These are phyloP conservation scores for Gelatoporia subvermispora DNA, from an alignment of 768 basidiomycete genomes.

Conservation along the genomic window DNA sequence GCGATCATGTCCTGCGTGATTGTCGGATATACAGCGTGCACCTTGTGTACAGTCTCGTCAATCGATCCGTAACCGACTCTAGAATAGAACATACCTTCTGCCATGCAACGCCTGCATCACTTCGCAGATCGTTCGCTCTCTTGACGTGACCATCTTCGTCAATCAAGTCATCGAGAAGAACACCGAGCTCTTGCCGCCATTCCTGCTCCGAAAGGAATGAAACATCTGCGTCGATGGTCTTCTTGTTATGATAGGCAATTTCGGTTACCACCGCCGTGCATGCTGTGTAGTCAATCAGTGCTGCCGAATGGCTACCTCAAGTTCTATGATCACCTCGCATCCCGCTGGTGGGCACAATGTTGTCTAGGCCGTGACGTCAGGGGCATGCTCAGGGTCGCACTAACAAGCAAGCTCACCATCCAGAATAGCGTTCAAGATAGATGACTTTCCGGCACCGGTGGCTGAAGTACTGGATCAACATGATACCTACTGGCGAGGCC, in stretches of 20 bases:
- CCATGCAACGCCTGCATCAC: conserved; percentile 61
- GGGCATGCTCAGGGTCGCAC: background rate
- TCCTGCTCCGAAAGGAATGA: conserved; percentile 52
- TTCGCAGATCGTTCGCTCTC: conserved; percentile 48
- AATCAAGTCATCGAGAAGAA: conserved; percentile 53
- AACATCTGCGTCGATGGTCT: conserved; percentile 54
- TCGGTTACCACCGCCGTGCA: conserved; percentile 67
- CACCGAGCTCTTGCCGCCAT: conserved; percentile 51
- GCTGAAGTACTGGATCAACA: conserved; percentile 27
- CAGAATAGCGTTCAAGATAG: conserved; percentile 55
- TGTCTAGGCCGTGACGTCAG: conserved; percentile 31
- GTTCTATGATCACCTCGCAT: conserved; percentile 44
- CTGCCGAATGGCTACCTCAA: background rate
- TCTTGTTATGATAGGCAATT: conserved; percentile 49
- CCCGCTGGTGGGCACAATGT: conserved; percentile 61
- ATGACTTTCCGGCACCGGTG: conserved; percentile 60
- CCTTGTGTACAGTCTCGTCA: conserved; percentile 31
- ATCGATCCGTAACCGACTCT: background rate
- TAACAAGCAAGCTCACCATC: conserved; percentile 41
- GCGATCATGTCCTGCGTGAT: conserved; percentile 44
- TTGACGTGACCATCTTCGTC: conserved; percentile 55
- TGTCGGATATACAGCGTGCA: conserved; percentile 57
- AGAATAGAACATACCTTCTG: conserved; percentile 36
- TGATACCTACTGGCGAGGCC: background rate
- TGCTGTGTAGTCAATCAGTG: conserved; percentile 30